phyloP scores from a whole-genome alignment of 345 rosid species.

The Carallia brachiata region DNA sequence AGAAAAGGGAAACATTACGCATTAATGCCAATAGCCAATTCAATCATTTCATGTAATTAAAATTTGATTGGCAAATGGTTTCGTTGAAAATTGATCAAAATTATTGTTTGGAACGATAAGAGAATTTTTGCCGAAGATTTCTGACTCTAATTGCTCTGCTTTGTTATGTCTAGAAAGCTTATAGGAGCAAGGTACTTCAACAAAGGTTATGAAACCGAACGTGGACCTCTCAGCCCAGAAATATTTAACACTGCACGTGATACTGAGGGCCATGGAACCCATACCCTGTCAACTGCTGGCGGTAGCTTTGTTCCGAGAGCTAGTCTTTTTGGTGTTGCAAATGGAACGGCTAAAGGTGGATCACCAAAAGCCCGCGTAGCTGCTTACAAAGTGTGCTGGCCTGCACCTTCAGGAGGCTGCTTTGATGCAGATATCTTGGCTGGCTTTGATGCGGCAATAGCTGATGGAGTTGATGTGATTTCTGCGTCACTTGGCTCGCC shows the following conservation, averaged over 20 bases:
- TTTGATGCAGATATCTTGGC: conserved; percentile 50
- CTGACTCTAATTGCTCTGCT: not conserved
- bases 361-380: conserved; percentile 59
- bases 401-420: conserved; percentile 20
- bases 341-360: conserved; percentile 66
- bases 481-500: conserved; percentile 42
- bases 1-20: no score
- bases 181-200: conserved; percentile 24
- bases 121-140: not conserved
- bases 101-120: no score
- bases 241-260: conserved; percentile 20
- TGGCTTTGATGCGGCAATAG: conserved; percentile 49
- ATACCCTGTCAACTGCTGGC: conserved; percentile 34
- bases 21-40: no score
- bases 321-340: conserved; percentile 28
- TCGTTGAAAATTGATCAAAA: no score
- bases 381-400: conserved; percentile 54
- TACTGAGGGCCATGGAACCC: conserved; percentile 30
- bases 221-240: not conserved
- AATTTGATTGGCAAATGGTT: no score
- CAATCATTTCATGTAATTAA: no score
- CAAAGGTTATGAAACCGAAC: conserved; percentile 11
- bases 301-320: conserved; percentile 21
- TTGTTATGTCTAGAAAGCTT: conserved; percentile 14
- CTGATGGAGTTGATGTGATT: conserved; percentile 51